Base-by-base conservation (phyloP, 2,329 filamentous ascomycete genomes). In the Amauroascus verrucosus region DNA sequence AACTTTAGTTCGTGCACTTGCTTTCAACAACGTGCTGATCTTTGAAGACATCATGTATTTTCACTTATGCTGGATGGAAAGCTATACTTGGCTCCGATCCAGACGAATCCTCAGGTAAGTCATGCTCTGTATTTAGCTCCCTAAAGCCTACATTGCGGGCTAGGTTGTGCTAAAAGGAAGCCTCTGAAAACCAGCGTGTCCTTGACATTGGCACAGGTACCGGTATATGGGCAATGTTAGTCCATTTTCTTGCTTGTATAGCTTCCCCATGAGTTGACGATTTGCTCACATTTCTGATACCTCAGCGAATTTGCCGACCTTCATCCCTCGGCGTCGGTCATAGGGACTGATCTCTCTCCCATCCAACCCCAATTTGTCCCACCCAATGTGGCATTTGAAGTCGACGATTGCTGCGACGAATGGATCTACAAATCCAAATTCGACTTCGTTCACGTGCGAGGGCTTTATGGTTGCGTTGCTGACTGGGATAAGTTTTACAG, bases 361-460 rank as follows among this genome's bases (percentile, higher is more conserved):
- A 58, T 58, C 28, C 55, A 58, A 18, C 57, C 57, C 4, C 20
- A 32, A 30, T 46, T 74, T 60, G 72, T 83, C n/a, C 81, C 80
- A n/a, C 74, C 77, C 6, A 84, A 84, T 60, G 72, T 79, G n/a
- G 72, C 70, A 3, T 83, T 83, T 65, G 71, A 82, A 56, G 74
- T 85, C 13, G 81, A 84, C 60, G 81, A 84, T 61, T 75, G 77
- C 52, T 81, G 83, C 58, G 72, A 77, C 43, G 72, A 78, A 11
- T 85, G 82, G 82, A 64, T 74, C 26, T 78, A 77, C 46, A 69
- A 75, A 50, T 68, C 74, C 47, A 63, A 63, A 20, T 82, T 78
- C 60, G 80, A 83, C 62, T 74, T 77, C 57, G 75, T 83, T 73
- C 71, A 76, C 73, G 61, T 72, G 67, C 59, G 75, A 62, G 61